A percentile compares a stretch with the other conserved stretches of the same genome.
Evolutionary conservation across 164 flowering plant genomes (phyloP).

Genomic region (Santalum album): DNA sequence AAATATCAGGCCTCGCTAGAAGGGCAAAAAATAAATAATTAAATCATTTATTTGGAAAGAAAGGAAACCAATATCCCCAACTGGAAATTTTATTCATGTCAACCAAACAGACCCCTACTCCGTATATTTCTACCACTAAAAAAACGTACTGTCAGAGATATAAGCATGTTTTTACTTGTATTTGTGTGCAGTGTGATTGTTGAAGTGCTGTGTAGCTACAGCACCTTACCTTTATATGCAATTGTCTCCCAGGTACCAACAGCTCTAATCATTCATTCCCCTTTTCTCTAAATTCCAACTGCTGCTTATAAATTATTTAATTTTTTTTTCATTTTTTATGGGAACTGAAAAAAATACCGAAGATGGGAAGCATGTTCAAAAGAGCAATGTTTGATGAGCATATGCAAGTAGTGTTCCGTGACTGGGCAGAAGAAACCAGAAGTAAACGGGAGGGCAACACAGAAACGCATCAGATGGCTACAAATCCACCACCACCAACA

Average conservation of each 20-base stretch:
- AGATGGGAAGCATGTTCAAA: slow-evolving; percentile 1
- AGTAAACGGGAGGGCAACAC: not conserved
- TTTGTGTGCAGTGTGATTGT: not conserved
- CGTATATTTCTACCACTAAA: too few relatives aligned
- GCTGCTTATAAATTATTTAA: too few relatives aligned
- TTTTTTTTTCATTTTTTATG: not conserved
- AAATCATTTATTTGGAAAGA: too few relatives aligned
- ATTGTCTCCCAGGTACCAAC: not conserved
- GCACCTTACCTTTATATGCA: slow-evolving; percentile 1
- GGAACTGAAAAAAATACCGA: not conserved
- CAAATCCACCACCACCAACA: not conserved
- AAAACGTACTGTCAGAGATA: too few relatives aligned
- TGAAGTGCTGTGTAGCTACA: not conserved
- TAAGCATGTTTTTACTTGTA: too few relatives aligned
- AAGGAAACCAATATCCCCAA: too few relatives aligned
- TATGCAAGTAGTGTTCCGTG: not conserved
- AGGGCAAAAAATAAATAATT: too few relatives aligned
- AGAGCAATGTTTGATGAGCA: not conserved
- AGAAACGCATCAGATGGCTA: not conserved
- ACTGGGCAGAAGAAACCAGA: not conserved
- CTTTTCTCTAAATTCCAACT: too few relatives aligned
- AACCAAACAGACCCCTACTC: too few relatives aligned
- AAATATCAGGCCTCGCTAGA: too few relatives aligned
- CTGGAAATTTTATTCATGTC: too few relatives aligned
- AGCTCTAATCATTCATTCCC: too few relatives aligned